Evolutionary conservation across 2,329 filamentous ascomycete species (phyloP).

Genomic region (Clarireedia sp.): DNA sequence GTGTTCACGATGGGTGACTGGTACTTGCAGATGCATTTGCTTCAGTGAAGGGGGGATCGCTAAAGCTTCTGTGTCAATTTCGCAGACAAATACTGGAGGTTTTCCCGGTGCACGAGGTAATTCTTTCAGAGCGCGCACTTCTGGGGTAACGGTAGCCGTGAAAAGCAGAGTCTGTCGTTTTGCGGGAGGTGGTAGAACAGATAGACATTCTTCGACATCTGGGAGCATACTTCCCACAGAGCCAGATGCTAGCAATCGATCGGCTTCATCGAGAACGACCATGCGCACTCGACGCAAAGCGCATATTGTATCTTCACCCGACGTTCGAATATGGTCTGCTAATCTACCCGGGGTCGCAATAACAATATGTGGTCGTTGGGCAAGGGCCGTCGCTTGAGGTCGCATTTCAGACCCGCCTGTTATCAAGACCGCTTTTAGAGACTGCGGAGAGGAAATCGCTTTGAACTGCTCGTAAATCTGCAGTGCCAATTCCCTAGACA

Average conservation of each 20-base stretch:
- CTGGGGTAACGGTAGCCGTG: conserved; percentile 88
- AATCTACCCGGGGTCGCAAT: conserved; percentile 90
- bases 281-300: conserved; percentile 72
- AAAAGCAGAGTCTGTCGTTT: conserved; percentile 91
- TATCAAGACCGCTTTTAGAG: conserved; percentile 79
- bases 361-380: conserved; percentile 77
- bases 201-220: conserved; percentile 38
- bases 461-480: conserved; percentile 97
- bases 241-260: conserved; percentile 73
- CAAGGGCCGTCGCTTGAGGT: conserved; percentile 75
- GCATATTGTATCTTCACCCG: conserved; percentile 81
- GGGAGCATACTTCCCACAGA: conserved; percentile 10
- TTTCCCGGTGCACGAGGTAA: conserved; percentile 62
- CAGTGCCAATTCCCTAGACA: conserved; percentile 69
- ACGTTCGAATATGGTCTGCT: conserved; percentile 87
- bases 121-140: conserved; percentile 79
- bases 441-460: conserved; percentile 81
- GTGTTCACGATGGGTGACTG: conserved; percentile 87
- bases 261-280: conserved; percentile 92
- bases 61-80: conserved; percentile 68
- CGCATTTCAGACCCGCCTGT: conserved; percentile 93
- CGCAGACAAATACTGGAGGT: conserved; percentile 77
- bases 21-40: conserved; percentile 81
- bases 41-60: conserved; percentile 73
- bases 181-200: conserved; percentile 65